Base-by-base conservation (phyloP, 2,329 filamentous ascomycete species). In the Didymellaceae sp. region DNA sequence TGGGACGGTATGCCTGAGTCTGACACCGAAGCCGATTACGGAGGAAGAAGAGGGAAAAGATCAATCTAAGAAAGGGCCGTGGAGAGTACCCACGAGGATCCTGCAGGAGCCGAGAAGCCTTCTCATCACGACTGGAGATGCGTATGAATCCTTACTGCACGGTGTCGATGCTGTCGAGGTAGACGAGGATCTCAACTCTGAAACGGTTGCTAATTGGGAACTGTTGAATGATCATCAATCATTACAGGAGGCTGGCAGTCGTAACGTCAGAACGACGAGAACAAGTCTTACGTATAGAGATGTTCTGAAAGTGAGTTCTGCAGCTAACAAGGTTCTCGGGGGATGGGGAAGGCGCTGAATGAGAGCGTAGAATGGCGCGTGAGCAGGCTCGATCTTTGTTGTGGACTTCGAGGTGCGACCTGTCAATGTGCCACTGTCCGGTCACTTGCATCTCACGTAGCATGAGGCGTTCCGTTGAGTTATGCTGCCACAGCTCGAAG, bases 241-340 rank as follows among this genome's bases (percentile, higher is more conserved):
- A 3, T 61, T 77, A 22, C 65, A 66, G 10, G 57, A 34, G 54
- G 63, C 42, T 79, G 75, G 78, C 9, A 87, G 87, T 1, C 73
- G 72, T 32, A 86, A 83, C 65, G 63, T 77, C 42, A 81, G 89
- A 32, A 72, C 76, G 33, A 85, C 80, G 9, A 82, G 90, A 47
- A 84, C 85, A 20, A 92, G 89, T 73, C 75, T 93, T 58, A 94
- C 90, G 1, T 93, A 94, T 68, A 82, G 93, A 58, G 92, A 97
- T 76, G 93, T 97, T 31, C 75, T 93, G 59, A 71, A 62, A 50
- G 68, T 71, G 18, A 71, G 66, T 35, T 58, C 50, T 1, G 69
- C 66, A 5, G 68, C 64, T 16, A 66, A 55, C n/a, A 67, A 67
- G 40, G 65, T 71, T 1, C 39, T 72, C 30, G 68, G 68, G 3